Percentiles rank a stretch among this genome's conserved stretches.
phyloP scores from a whole-genome alignment of 805 yeast species.

The Priceomyces carsonii region DNA sequence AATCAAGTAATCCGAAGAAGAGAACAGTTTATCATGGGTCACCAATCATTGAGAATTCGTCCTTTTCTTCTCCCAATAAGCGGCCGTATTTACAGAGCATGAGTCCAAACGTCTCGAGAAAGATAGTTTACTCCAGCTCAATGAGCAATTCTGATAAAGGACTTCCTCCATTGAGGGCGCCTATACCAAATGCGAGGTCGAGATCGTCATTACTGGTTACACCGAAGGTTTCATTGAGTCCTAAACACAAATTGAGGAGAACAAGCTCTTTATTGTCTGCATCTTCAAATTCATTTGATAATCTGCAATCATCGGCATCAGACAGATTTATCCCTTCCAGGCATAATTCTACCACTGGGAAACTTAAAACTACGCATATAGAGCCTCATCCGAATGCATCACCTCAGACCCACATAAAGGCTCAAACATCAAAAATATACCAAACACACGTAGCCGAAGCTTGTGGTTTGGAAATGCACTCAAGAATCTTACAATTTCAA shows the following conservation, averaged over 20 bases:
- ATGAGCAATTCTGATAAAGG: not conserved
- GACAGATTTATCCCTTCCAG: conserved; percentile 48
- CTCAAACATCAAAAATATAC: conserved; percentile 57
- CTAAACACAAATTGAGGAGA: conserved; percentile 30
- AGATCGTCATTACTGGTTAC: conserved; percentile 21
- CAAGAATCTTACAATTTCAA: conserved; percentile 81
- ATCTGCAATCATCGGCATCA: conserved; percentile 22
- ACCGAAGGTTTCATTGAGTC: conserved; percentile 19
- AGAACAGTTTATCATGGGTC: conserved; percentile 4
- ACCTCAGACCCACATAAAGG: conserved; percentile 56
- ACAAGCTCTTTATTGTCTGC: conserved; percentile 33
- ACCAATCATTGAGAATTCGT: conserved; percentile 2
- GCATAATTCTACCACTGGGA: conserved; percentile 41
- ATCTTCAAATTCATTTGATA: conserved; percentile 27
- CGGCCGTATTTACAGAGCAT: conserved; percentile 30
- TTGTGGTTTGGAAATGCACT: conserved; percentile 83
- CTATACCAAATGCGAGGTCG: conserved; percentile 25
- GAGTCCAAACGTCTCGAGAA: conserved; percentile 37
- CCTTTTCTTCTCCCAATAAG: conserved; percentile 21
- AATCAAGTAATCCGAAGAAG: conserved; percentile 7
- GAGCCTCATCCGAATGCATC: conserved; percentile 47
- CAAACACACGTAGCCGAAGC: conserved; percentile 90
- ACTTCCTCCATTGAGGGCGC: conserved; percentile 17
- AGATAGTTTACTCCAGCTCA: conserved; percentile 17
- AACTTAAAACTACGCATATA: conserved; percentile 32